Evolutionary conservation across 495 filamentous ascomycete species (phyloP).

Genomic region (Pyrenopolyporus hunteri): DNA sequence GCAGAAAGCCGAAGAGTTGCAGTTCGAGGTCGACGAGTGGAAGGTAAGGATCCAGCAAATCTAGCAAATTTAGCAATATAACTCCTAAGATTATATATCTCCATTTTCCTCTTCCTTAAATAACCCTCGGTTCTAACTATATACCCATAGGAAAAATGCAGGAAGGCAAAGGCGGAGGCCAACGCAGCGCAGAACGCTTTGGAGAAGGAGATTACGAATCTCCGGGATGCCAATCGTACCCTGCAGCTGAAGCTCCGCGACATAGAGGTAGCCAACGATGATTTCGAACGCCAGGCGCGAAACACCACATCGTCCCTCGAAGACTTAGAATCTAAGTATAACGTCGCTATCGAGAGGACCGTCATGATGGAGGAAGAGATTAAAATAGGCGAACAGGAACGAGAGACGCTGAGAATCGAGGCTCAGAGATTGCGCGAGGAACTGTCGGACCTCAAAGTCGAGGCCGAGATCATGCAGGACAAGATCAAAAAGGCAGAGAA

Average conservation of each 20-base stretch:
- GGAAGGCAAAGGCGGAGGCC: constrained; percentile 87
- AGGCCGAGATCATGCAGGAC: constrained; percentile 91
- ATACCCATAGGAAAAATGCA: constrained; percentile 81
- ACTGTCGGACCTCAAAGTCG: constrained; percentile 88
- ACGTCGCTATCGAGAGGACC: constrained; percentile 85
- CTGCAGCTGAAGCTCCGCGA: constrained; percentile 85
- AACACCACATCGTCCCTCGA: constrained; percentile 94
- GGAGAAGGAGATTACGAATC: constrained; percentile 92
- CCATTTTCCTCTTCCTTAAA: no score
- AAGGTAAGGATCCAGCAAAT: no score
- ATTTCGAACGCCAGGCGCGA: constrained; percentile 93
- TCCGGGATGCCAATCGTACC: constrained; percentile 83
- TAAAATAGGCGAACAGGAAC: constrained; percentile 84
- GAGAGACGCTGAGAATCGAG: constrained; percentile 85
- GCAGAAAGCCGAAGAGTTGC: constrained; percentile 81
- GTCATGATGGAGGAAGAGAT: constrained; percentile 97
- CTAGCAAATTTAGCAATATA: no score
- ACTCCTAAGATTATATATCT: no score
- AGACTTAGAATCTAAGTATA: constrained; percentile 96
- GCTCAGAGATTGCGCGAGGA: constrained; percentile 88
- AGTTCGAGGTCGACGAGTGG: constrained; percentile 96
- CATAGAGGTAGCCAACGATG: constrained; percentile 97
- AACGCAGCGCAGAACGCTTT: constrained; percentile 80
- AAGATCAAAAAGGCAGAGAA: constrained; percentile 73
- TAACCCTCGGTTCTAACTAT: constrained; percentile 5